Conservation (phyloP, 257 asterid genomes). For the Solanum corneliomulleri region DNA sequence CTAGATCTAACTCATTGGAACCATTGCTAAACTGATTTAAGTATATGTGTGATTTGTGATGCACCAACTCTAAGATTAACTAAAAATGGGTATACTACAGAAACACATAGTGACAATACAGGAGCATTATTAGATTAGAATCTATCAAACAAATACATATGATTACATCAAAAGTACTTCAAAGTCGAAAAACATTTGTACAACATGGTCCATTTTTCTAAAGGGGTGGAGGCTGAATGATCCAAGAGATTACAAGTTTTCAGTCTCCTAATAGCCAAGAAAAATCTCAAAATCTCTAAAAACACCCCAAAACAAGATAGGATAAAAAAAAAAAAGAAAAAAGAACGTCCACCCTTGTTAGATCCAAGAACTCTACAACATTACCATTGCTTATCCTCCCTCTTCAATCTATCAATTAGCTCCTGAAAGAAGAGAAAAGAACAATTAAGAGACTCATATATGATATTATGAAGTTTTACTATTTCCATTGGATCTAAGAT, state of each 20-base stretch:
- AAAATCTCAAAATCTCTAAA: background rate
- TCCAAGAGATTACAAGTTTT: background rate
- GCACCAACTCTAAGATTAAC: background rate
- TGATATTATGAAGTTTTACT: background rate
- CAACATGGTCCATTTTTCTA: background rate
- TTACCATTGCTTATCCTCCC: background rate
- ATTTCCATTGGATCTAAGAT: background rate
- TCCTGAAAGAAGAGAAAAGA: background rate
- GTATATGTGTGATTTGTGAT: background rate
- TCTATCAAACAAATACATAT: background rate
- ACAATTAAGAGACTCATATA: background rate
- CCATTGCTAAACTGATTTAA: background rate
- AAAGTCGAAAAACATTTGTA: background rate
- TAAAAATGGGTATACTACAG: background rate
- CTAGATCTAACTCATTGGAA: background rate
- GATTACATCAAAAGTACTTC: background rate
- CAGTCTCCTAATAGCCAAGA: background rate
- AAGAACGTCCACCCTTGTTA: background rate
- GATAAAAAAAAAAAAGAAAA: background rate
- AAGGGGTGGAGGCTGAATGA: background rate
- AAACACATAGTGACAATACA: background rate
- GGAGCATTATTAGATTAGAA: background rate
- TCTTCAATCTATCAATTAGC: background rate
- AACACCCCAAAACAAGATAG: background rate
- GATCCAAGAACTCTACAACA: background rate